phyloP scores from a whole-genome alignment of 352 stramenopile genomes.

The Phytopythium helicoides region DNA sequence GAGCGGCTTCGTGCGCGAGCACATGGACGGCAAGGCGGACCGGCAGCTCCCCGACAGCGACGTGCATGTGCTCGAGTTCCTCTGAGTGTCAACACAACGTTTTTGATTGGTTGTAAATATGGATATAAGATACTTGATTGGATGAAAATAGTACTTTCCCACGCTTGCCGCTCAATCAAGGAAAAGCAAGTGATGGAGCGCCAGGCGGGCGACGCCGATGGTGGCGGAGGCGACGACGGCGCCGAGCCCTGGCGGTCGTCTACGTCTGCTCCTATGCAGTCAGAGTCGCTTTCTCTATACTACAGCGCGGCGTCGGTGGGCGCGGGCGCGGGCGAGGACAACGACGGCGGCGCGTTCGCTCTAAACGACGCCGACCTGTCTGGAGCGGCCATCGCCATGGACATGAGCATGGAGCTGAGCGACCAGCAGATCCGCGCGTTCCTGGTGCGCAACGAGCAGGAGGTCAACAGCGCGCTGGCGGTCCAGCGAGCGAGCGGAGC shows the following conservation, averaged over 20 bases:
- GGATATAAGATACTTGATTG: no score
- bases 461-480: conserved; percentile 7
- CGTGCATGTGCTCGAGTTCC: conserved; percentile 42
- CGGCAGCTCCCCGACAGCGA: conserved; percentile 60
- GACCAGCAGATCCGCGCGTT: conserved; percentile 56
- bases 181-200: background rate
- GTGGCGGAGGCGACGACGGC: no score
- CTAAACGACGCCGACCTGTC: conserved; percentile 39
- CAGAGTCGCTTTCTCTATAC: conserved; percentile 2
- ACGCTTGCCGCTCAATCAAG: background rate
- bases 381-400: conserved; percentile 51
- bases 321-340: conserved; percentile 46
- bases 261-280: no score
- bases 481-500: background rate
- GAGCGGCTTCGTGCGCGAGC: conserved; percentile 61
- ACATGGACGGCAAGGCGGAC: conserved; percentile 35
- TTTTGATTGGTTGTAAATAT: conserved; percentile 1
- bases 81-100: conserved; percentile 7
- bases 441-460: conserved; percentile 28
- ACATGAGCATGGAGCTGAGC: conserved; percentile 61
- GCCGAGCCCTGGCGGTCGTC: no score
- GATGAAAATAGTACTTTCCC: no score
- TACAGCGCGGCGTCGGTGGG: conserved; percentile 14
- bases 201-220: background rate
- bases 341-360: conserved; percentile 13